phyloP scores from a whole-genome alignment of 2,329 filamentous ascomycete species.

The Lithohypha guttulata region DNA sequence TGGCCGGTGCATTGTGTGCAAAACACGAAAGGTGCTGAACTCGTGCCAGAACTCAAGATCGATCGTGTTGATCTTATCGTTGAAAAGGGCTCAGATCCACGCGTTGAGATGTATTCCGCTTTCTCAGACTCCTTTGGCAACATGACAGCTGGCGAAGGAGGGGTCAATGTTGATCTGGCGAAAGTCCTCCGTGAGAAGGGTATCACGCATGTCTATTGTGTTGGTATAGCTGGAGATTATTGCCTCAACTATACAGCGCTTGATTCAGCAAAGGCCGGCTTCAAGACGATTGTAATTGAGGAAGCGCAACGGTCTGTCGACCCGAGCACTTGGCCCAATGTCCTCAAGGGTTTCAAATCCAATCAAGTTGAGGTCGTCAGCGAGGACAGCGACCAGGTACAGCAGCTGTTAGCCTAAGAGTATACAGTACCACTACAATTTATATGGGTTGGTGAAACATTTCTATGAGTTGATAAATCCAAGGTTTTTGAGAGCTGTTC shows the following conservation, averaged over 20 bases:
- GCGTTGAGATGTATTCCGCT: conserved; percentile 87
- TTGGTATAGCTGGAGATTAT: conserved; percentile 78
- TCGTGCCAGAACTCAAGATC: conserved; percentile 61
- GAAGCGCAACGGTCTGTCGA: conserved; percentile 70
- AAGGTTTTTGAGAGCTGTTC: too few species aligned
- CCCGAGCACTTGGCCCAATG: conserved; percentile 46
- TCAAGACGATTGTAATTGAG: conserved; percentile 62
- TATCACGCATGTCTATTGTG: conserved; percentile 72
- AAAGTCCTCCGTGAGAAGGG: conserved; percentile 43
- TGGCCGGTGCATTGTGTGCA: conserved; percentile 91
- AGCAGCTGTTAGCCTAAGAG: conserved; percentile 9
- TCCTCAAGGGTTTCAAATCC: conserved; percentile 19
- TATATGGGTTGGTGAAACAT: too few species aligned
- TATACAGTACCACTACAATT: too few species aligned
- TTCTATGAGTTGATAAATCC: too few species aligned
- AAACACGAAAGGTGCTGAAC: conserved; percentile 56
- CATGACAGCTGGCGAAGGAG: conserved; percentile 25
- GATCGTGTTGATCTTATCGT: conserved; percentile 53
- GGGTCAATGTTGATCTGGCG: conserved; percentile 49
- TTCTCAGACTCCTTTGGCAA: conserved; percentile 70
- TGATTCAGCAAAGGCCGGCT: conserved; percentile 66
- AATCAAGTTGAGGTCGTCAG: conserved; percentile 15
- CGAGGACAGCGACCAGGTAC: conserved; percentile 12
- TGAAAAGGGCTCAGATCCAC: conserved; percentile 63
- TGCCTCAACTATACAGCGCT: conserved; percentile 76